Base-by-base conservation (phyloP, 2,329 filamentous ascomycete species). In the Graphilbum ipis-grandicollis region DNA sequence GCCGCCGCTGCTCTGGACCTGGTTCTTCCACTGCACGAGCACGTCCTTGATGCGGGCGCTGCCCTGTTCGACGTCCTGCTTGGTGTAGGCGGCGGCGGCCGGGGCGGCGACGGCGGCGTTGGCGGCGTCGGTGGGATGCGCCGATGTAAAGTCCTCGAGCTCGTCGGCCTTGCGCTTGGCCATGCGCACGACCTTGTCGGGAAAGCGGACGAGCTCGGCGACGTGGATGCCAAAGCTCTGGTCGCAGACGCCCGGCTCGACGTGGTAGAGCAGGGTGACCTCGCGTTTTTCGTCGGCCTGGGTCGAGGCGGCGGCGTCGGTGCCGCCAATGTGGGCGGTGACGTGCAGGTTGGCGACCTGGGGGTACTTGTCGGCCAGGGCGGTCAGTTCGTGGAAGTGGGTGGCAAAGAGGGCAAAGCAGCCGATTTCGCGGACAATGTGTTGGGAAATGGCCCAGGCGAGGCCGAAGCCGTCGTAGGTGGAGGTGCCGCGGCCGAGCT, bases 151-250 rank as follows among this genome's bases (percentile, higher is more conserved):
- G 54, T 98, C 90, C 55, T 98, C 90, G 26, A 98, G 67, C 64
- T 98, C 92, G 55, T 96, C 90, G 0, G 90, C 90, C 62, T 98
- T 98, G 48, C 90, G 74, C 60, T 93, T 93, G n/a, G 90, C 90
- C 92, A 98, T 98, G 44, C 85, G 84, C 42, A 98, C 81, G 14
- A 98, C 92, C 60, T 98, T 98, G 48, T 84, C 78, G 0, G 90
- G 90, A 60, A 98, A 98, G 32, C 86, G 75, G 17, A 98, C 90
- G 6, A 98, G 70, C 60, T 98, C 90, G 1, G 90, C 90, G 13
- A 98, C 92, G 57, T 98, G 90, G 48, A 98, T 98, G 48, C 90
- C 90, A 55, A 98, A 98, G 40, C 80, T 90, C 60, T 98, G 90
- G 56, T 98, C 90, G 52, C 85, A 94, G 48, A 98, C 79, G 34